phyloP scores from a whole-genome alignment of 257 asterid genomes.

The Hygrophila difformis region DNA sequence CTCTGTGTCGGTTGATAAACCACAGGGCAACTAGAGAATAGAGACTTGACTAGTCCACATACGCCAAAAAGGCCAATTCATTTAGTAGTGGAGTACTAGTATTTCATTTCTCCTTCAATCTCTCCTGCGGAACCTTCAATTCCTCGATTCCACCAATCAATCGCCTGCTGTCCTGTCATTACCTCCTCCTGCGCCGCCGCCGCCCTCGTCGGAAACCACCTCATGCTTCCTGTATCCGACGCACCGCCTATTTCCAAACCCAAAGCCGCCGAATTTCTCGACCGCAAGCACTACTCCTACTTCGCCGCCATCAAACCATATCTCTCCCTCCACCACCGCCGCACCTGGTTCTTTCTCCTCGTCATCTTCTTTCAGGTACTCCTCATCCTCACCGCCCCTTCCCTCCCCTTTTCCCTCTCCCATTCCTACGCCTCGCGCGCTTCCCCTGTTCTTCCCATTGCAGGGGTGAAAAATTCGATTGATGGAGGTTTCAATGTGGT shows the following conservation, averaged over 20 bases:
- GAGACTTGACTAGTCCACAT: too few relatives aligned
- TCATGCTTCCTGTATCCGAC: conserved; percentile 35
- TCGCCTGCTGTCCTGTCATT: background rate
- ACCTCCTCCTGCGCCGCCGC: conserved; percentile 3
- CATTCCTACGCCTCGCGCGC: conserved; percentile 3
- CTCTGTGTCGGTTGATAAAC: too few relatives aligned
- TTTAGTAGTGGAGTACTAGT: too few relatives aligned
- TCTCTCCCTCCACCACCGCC: conserved; percentile 43
- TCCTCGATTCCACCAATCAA: background rate
- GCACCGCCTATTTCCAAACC: conserved; percentile 25
- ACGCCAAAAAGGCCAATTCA: too few relatives aligned
- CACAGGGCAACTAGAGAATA: too few relatives aligned
- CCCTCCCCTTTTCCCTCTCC: conserved; percentile 27
- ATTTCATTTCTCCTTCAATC: conserved; percentile 15
- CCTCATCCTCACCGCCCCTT: conserved; percentile 33
- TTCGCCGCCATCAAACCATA: conserved; percentile 30
- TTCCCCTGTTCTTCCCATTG: too few relatives aligned
- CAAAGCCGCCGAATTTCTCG: conserved; percentile 19
- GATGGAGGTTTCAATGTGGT: background rate
- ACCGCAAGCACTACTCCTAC: conserved; percentile 21
- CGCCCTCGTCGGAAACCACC: background rate
- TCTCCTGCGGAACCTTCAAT: conserved; percentile 3
- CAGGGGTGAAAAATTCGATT: background rate
- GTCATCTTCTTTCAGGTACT: conserved; percentile 49
- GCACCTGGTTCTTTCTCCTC: conserved; percentile 42